Conservation (phyloP, 768 basidiomycete genomes). For the Panaeolus papilionaceus region DNA sequence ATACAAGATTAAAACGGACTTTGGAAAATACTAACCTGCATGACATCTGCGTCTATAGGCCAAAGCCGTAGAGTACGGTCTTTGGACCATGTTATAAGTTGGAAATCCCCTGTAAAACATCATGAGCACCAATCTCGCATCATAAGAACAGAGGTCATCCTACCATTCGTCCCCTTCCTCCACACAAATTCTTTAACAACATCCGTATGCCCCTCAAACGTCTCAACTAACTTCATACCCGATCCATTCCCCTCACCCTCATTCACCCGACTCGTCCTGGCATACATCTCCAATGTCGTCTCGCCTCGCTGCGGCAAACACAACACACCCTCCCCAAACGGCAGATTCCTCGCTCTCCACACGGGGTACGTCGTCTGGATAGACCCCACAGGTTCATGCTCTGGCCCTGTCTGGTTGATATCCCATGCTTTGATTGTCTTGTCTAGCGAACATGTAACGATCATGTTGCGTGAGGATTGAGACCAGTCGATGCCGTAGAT, state of each 20-base stretch:
- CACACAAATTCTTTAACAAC: conserved; percentile 99
- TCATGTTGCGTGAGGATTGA: conserved; percentile 69
- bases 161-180: conserved; percentile 72
- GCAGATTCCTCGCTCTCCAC: conserved; percentile 91
- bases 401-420: conserved; percentile 40
- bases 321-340: conserved; percentile 90
- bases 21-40: conserved; percentile 53
- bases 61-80: conserved; percentile 92
- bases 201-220: conserved; percentile 88
- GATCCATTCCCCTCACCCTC: conserved; percentile 29
- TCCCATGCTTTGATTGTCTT: conserved; percentile 93
- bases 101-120: conserved; percentile 51
- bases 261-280: conserved; percentile 27
- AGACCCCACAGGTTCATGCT: conserved; percentile 45
- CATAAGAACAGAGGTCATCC: conserved; percentile 17
- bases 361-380: conserved; percentile 88
- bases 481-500: conserved; percentile 99
- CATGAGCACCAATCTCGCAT: neutral
- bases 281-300: conserved; percentile 86
- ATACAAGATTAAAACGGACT: neutral
- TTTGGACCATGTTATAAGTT: conserved; percentile 77
- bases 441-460: conserved; percentile 95
- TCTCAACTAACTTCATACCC: conserved; percentile 57
- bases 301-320: conserved; percentile 90
- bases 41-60: conserved; percentile 77